phyloP scores from a whole-genome alignment of 805 yeast genomes.

The Myxozyma monticola region DNA sequence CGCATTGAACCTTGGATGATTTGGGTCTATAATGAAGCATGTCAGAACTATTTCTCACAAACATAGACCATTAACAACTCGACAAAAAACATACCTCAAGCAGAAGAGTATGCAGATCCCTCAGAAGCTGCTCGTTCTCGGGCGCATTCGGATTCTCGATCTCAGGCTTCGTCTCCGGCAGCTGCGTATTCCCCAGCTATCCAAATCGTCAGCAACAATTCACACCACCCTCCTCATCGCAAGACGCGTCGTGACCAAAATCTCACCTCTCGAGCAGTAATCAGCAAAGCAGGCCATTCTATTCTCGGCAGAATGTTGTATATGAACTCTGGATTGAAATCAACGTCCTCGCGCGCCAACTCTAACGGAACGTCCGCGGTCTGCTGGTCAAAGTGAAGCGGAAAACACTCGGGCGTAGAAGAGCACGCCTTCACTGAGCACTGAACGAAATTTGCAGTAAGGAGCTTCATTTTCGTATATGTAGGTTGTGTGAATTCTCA shows the following conservation, averaged over 20 bases:
- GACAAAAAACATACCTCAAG: slow-evolving; percentile 56
- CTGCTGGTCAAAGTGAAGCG: slow-evolving; percentile 61
- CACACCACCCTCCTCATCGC: not conserved
- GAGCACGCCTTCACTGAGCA: slow-evolving; percentile 87
- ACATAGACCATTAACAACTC: not conserved
- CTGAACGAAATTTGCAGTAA: slow-evolving; percentile 94
- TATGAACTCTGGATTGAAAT: slow-evolving; percentile 79
- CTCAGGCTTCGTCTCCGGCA: slow-evolving; percentile 42
- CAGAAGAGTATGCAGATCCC: slow-evolving; percentile 73
- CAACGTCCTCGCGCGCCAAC: slow-evolving; percentile 72
- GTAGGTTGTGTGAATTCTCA: no score
- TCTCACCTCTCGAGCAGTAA: slow-evolving; percentile 70
- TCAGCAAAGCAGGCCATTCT: slow-evolving; percentile 82
- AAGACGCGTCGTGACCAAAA: not conserved
- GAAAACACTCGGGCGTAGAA: slow-evolving; percentile 72
- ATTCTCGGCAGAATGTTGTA: slow-evolving; percentile 73
- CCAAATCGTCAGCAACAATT: not conserved
- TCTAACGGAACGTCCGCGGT: slow-evolving; percentile 46
- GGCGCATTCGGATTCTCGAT: slow-evolving; percentile 52
- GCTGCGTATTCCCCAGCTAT: slow-evolving; percentile 22
- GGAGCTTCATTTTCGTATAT: slow-evolving; percentile 79
- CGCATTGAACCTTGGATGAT: slow-evolving; percentile 86
- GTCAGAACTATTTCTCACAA: not conserved
- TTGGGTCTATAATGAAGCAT: slow-evolving; percentile 56
- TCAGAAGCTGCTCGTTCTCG: slow-evolving; percentile 53